These are phyloP conservation scores for Xylariales sp. DNA, from an alignment of 2,329 filamentous ascomycete genomes.

Conservation along the genomic window DNA sequence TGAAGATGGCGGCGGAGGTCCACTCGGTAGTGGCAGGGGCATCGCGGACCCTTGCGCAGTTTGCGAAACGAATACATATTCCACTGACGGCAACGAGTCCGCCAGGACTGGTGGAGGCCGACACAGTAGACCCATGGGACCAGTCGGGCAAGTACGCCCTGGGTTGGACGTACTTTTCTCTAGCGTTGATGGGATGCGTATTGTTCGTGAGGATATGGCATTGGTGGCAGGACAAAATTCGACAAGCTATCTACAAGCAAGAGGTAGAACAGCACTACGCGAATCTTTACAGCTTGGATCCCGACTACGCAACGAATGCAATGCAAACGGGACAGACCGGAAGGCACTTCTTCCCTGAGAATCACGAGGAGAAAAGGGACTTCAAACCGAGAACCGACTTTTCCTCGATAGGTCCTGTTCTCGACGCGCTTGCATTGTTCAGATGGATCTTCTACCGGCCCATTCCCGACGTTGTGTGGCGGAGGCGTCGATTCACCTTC, in stretches of 20 bases:
- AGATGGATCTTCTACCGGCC: conserved; percentile 88
- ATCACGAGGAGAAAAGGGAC: conserved; percentile 49
- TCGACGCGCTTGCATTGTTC: conserved; percentile 76
- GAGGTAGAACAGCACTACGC: conserved; percentile 64
- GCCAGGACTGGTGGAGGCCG: conserved; percentile 56
- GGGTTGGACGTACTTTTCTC: conserved; percentile 83
- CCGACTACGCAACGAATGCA: conserved; percentile 39
- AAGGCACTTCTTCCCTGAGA: conserved; percentile 72
- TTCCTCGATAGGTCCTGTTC: conserved; percentile 68
- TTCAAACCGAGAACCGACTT: conserved; percentile 67
- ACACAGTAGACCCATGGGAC: conserved; percentile 71
- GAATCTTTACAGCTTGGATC: conserved; percentile 46
- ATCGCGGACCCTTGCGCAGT: conserved; percentile 28
- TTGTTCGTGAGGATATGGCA: conserved; percentile 74
- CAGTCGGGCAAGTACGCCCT: conserved; percentile 80
- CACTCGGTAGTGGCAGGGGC: conserved; percentile 29
- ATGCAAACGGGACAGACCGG: conserved; percentile 49
- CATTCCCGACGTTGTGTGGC: conserved; percentile 67
- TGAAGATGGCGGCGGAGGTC: conserved; percentile 18
- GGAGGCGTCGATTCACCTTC: conserved; percentile 68
- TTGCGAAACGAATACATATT: conserved; percentile 55
- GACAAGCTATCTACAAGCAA: conserved; percentile 83
- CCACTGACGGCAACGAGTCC: conserved; percentile 56
- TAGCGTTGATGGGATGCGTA: conserved; percentile 65
- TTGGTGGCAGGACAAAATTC: conserved; percentile 88